Evolutionary conservation across 805 yeast species (phyloP).

Genomic region (Candida railenensis): DNA sequence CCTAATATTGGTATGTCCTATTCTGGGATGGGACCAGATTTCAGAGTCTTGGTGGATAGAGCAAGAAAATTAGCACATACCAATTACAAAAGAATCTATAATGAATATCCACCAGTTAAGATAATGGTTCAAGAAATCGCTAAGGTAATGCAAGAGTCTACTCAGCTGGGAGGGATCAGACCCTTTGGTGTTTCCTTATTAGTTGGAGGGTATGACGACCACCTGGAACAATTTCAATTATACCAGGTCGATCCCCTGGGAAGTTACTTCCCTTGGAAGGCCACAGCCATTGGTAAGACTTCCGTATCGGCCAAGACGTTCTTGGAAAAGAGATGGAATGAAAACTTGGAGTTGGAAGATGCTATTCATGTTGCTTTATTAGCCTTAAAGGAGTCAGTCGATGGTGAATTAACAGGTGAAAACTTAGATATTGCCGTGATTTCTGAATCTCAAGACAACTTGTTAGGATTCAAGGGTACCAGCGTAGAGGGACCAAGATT

Average conservation of each 20-base stretch:
- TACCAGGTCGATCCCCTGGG: constrained; percentile 99
- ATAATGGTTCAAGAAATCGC: constrained; percentile 94
- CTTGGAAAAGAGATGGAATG: constrained; percentile 97
- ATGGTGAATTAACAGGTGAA: constrained; percentile 96
- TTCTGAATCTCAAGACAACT: constrained; percentile 76
- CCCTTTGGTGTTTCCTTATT: constrained; percentile 97
- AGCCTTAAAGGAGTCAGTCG: constrained; percentile 93
- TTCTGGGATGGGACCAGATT: constrained; percentile 99
- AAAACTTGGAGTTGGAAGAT: constrained; percentile 94
- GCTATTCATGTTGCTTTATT: constrained; percentile 95
- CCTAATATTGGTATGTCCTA: constrained; percentile 97
- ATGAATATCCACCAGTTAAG: constrained; percentile 96
- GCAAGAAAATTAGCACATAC: constrained; percentile 93
- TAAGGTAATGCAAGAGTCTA: constrained; percentile 96
- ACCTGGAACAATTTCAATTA: constrained; percentile 63
- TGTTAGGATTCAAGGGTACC: constrained; percentile 86
- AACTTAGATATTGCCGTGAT: constrained; percentile 90
- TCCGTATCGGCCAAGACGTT: constrained; percentile 96
- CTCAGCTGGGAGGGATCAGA: constrained; percentile 97
- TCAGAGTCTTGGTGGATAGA: constrained; percentile 88
- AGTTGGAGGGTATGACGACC: constrained; percentile 91
- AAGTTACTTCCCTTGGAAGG: constrained; percentile 98
- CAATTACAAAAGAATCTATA: constrained; percentile 86
- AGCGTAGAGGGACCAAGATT: constrained; percentile 85
- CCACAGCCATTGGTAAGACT: constrained; percentile 97